phyloP scores from a whole-genome alignment of 176 grass and related monocot species.

The Miscanthus lutarioriparius region DNA sequence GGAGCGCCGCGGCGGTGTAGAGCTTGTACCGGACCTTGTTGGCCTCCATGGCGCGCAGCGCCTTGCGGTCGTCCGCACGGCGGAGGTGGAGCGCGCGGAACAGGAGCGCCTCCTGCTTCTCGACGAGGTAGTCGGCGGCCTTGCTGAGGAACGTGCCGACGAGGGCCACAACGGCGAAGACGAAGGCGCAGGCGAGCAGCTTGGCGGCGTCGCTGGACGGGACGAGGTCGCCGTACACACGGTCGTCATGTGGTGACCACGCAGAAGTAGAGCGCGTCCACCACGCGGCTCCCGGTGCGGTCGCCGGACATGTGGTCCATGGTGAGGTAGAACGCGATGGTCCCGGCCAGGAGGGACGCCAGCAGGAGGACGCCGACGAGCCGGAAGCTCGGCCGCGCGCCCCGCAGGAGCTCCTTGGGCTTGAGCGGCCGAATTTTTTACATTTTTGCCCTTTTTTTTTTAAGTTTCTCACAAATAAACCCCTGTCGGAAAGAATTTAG shows the following conservation, averaged over 20 bases:
- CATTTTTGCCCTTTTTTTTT: too few relatives aligned
- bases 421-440: too few relatives aligned
- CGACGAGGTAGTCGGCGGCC: constrained; percentile 65
- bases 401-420: not conserved
- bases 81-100: constrained; percentile 16
- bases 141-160: constrained; percentile 51
- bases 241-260: constrained; percentile 58
- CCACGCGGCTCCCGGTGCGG: not conserved
- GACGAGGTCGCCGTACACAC: constrained; percentile 66
- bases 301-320: constrained; percentile 52
- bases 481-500: too few relatives aligned
- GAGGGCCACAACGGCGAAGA: constrained; percentile 53
- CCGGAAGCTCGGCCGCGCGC: constrained; percentile 36
- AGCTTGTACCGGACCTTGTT: constrained; percentile 45
- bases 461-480: too few relatives aligned
- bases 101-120: constrained; percentile 63
- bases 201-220: constrained; percentile 45
- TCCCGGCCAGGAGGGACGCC: constrained; percentile 52
- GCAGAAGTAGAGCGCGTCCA: constrained; percentile 73
- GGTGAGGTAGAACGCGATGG: constrained; percentile 45
- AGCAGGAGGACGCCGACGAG: constrained; percentile 51
- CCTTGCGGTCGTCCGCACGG: not conserved
- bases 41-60: constrained; percentile 52
- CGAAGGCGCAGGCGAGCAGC: constrained; percentile 54
- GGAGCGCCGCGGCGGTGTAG: constrained; percentile 26